Conservation (phyloP, 345 rosid species). For the Citrus unshiu region DNA sequence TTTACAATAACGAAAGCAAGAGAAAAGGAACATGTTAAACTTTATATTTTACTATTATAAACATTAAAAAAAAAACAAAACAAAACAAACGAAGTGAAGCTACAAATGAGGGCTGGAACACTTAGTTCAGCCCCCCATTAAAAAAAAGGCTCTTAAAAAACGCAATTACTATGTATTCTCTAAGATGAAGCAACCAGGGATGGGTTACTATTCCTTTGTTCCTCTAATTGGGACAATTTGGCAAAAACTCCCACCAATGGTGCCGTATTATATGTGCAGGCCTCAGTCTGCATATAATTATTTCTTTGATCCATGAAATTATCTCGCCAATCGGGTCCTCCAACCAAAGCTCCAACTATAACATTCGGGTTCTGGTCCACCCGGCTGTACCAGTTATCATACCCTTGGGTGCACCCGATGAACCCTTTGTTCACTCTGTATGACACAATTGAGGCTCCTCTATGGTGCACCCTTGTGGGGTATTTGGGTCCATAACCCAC, state of each 20-base stretch:
- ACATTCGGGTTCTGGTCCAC: conserved; percentile 50
- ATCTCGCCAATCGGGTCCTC: conserved; percentile 58
- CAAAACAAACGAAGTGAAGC: neutral
- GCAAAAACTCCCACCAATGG: conserved; percentile 68
- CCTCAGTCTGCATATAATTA: conserved; percentile 67
- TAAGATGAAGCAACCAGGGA: conserved; percentile 56
- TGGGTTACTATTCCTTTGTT: conserved; percentile 18
- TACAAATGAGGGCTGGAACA: conserved; percentile 15
- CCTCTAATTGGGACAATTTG: conserved; percentile 44
- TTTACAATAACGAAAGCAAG: neutral
- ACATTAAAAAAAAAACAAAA: neutral
- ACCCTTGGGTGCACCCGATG: conserved; percentile 95
- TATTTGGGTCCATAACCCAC: conserved; percentile 72
- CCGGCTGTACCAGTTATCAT: conserved; percentile 49
- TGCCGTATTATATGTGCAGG: conserved; percentile 74
- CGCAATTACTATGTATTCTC: neutral
- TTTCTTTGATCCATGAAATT: conserved; percentile 47
- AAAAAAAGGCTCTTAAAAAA: neutral
- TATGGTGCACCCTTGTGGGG: conserved; percentile 80
- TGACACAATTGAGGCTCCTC: conserved; percentile 86
- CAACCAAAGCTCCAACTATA: conserved; percentile 58
- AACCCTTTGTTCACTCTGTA: conserved; percentile 70
- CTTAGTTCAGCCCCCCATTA: neutral
- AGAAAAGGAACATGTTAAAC: neutral
- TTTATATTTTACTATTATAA: conserved; percentile 7